Conservation (phyloP, 352 stramenopile genomes). For the Phytopythium chamaehyphon region DNA sequence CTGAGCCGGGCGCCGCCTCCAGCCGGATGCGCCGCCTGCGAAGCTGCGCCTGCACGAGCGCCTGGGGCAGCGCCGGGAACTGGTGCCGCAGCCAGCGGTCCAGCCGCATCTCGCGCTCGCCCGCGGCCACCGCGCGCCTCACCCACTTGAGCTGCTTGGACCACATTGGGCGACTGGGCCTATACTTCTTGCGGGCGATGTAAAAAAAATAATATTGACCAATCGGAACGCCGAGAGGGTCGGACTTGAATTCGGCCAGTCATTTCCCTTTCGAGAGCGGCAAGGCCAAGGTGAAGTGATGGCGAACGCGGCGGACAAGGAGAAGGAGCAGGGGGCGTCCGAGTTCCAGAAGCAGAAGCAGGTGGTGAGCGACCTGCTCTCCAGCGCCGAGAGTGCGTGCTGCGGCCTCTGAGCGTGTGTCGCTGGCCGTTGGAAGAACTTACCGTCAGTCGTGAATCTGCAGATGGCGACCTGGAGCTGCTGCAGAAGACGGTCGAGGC, state of each 20-base stretch:
- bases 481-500: constrained; percentile 59
- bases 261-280: not conserved
- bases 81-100: constrained; percentile 60
- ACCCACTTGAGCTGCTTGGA: constrained; percentile 44
- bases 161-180: constrained; percentile 31
- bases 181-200: not conserved
- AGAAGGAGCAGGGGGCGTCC: constrained; percentile 56
- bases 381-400: constrained; percentile 62
- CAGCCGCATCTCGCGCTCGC: constrained; percentile 56
- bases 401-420: not conserved
- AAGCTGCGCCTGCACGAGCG: constrained; percentile 57
- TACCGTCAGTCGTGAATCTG: not conserved
- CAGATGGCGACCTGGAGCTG: constrained; percentile 72
- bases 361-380: constrained; percentile 66
- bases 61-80: constrained; percentile 48
- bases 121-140: constrained; percentile 30
- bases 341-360: constrained; percentile 81
- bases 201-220: too few relatives aligned
- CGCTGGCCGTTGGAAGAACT: not conserved
- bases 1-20: constrained; percentile 4
- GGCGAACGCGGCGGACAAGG: constrained; percentile 26
- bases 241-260: too few relatives aligned
- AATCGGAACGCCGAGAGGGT: too few relatives aligned
- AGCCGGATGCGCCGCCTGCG: constrained; percentile 69
- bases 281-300: constrained; percentile 15